phyloP scores from a whole-genome alignment of 2,329 filamentous ascomycete species.

The Scytalidium lignicola region DNA sequence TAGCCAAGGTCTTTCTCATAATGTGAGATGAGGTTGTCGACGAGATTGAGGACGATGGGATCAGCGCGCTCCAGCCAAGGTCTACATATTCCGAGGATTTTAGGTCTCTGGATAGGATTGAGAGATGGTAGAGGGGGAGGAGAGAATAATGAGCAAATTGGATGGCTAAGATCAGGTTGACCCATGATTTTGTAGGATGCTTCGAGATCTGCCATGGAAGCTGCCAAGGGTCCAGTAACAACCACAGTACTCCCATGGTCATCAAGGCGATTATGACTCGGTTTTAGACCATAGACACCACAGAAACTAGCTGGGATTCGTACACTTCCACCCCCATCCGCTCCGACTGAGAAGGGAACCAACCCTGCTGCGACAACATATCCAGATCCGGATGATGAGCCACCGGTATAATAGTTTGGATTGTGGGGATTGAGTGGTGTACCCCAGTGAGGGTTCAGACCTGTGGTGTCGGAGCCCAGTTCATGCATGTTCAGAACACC shows the following conservation, averaged over 20 bases:
- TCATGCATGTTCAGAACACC: constrained; percentile 88
- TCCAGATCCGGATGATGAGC: constrained; percentile 89
- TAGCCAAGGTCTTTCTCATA: constrained; percentile 48
- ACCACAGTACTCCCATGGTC: constrained; percentile 48
- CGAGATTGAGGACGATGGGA: constrained; percentile 54
- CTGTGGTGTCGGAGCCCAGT: constrained; percentile 71
- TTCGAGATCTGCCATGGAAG: constrained; percentile 71
- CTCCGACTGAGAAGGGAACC: constrained; percentile 69
- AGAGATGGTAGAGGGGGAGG: constrained; percentile 38
- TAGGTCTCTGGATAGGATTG: constrained; percentile 23
- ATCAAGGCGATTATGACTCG: constrained; percentile 66
- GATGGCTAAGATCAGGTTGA: constrained; percentile 59
- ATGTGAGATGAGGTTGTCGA: constrained; percentile 56
- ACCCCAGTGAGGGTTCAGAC: constrained; percentile 79
- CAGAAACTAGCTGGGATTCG: constrained; percentile 28
- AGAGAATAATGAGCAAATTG: constrained; percentile 57
- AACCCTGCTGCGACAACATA: constrained; percentile 67
- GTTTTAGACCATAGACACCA: constrained; percentile 70
- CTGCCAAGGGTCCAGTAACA: constrained; percentile 70
- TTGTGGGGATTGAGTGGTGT: constrained; percentile 77
- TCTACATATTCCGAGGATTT: constrained; percentile 65
- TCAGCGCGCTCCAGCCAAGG: constrained; percentile 68
- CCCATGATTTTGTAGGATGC: constrained; percentile 79
- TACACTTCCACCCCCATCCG: constrained; percentile 75
- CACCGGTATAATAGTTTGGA: constrained; percentile 67